Evolutionary conservation across 164 flowering plant genomes (phyloP), one percentile per base, ranked within the genome.

Genomic region (Hamamelis virginiana): DNA sequence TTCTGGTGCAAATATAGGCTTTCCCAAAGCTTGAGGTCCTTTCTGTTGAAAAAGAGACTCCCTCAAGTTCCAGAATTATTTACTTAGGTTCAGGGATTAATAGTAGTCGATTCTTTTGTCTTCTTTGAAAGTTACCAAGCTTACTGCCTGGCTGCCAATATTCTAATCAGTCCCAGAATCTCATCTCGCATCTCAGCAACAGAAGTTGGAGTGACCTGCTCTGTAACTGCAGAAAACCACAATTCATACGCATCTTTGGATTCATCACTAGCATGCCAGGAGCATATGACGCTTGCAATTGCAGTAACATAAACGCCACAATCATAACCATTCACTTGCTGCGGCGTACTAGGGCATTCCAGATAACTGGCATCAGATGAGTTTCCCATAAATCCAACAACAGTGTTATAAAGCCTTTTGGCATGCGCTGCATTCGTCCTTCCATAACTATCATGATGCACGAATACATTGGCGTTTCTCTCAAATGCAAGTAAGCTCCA

Each of bases 401-500:
- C 77, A 72, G 79, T 69, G 11, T 67, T 64, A 26, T 78, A 91
- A 13, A 94, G 84, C 46, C 62, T 73, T 68, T 48, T 79, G 6
- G 92, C 92, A 62, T 78, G 72, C 18, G 33, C 14, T 10, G 23
- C 58, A 38, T 94, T 91, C 22, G 59, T 45, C 33, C 87, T 84
- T 15, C 73, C 62, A 25, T 33, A 25, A 76, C 94, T 87, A 70
- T 92, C 97, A 69, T 87, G 93, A 76, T 94, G 97, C 46, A 88
- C 83, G 75, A 89, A 94, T 4, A 67, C 64, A 46, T 83, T 81
- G n/a, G 74, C 64, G 13, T 63, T 61, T 74, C 87, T 83, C 45
- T 79, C 73, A 65, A 72, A 92, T 19, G 74, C 97, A 68, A 92
- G 91, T 66, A 91, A 79, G 77, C 96, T 94, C 98, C 98, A 94